Evolutionary conservation across 371 early-diverging fungal species (phyloP).

Genomic region (Haplosporangium sp.): DNA sequence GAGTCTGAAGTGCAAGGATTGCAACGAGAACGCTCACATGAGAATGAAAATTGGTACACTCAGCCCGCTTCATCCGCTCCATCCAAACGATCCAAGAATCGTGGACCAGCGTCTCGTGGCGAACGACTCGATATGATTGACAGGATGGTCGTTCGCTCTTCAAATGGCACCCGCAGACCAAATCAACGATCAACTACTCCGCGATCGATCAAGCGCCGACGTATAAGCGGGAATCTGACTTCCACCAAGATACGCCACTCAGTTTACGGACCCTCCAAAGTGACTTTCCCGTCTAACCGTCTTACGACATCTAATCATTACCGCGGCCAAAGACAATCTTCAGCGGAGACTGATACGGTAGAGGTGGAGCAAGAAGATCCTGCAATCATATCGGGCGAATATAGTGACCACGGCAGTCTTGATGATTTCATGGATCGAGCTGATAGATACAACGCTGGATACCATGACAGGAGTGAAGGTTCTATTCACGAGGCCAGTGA

Average conservation of each 20-base stretch:
- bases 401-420: neutral
- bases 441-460: neutral
- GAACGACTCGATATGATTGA: constrained; percentile 37
- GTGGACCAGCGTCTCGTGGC: neutral
- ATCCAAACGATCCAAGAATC: neutral
- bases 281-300: neutral
- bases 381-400: too few relatives aligned
- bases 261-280: neutral
- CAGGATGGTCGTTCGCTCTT: constrained; percentile 34
- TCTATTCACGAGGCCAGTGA: neutral
- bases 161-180: neutral
- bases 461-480: neutral
- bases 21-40: neutral
- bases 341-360: neutral
- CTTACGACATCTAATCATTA: too few relatives aligned
- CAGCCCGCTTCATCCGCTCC: neutral
- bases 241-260: neutral
- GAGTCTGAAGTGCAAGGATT: neutral
- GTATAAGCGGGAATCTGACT: constrained; percentile 12
- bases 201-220: constrained; percentile 24
- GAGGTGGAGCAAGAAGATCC: neutral
- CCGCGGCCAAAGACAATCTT: neutral
- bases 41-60: neutral
- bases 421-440: neutral
- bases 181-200: neutral